phyloP scores from a whole-genome alignment of 148 eudicot species.

The Hydrangea macrophylla region DNA sequence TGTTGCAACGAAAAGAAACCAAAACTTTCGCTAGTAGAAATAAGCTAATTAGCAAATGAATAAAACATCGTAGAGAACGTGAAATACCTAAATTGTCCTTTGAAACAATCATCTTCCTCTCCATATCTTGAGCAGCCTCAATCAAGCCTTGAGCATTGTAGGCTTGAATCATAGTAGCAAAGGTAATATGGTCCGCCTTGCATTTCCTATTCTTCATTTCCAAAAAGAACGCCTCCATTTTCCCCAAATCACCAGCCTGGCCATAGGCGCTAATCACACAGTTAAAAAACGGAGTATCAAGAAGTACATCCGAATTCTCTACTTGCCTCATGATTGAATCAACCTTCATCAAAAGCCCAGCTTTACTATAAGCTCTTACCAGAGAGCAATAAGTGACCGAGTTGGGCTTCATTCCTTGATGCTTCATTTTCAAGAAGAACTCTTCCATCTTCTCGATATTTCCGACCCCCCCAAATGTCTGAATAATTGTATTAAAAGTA shows the following conservation, averaged over 20 bases:
- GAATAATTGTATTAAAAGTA: slow-evolving; percentile 67
- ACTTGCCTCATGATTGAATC: slow-evolving; percentile 80
- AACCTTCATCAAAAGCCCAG: slow-evolving; percentile 57
- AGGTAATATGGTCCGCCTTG: slow-evolving; percentile 68
- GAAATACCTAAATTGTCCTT: slow-evolving; percentile 34
- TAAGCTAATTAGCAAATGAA: neutral
- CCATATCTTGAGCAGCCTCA: slow-evolving; percentile 53
- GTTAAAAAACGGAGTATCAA: slow-evolving; percentile 84
- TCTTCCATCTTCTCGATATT: slow-evolving; percentile 62
- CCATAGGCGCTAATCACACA: slow-evolving; percentile 75
- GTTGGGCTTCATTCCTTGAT: slow-evolving; percentile 84
- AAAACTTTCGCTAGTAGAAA: neutral
- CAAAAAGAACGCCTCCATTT: slow-evolving; percentile 48
- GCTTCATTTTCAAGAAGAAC: slow-evolving; percentile 82
- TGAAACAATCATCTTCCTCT: slow-evolving; percentile 40
- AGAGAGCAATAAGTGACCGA: slow-evolving; percentile 75
- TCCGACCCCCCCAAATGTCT: slow-evolving; percentile 61
- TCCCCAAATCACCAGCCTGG: slow-evolving; percentile 55
- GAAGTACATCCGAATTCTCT: slow-evolving; percentile 66
- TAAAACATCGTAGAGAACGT: neutral
- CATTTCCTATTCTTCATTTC: slow-evolving; percentile 59
- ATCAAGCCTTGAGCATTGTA: slow-evolving; percentile 69
- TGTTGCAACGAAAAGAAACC: neutral
- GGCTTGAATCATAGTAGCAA: slow-evolving; percentile 71
- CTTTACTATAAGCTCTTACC: slow-evolving; percentile 64